phyloP scores from a whole-genome alignment of 768 basidiomycete species.

The Saitozyma podzolica region DNA sequence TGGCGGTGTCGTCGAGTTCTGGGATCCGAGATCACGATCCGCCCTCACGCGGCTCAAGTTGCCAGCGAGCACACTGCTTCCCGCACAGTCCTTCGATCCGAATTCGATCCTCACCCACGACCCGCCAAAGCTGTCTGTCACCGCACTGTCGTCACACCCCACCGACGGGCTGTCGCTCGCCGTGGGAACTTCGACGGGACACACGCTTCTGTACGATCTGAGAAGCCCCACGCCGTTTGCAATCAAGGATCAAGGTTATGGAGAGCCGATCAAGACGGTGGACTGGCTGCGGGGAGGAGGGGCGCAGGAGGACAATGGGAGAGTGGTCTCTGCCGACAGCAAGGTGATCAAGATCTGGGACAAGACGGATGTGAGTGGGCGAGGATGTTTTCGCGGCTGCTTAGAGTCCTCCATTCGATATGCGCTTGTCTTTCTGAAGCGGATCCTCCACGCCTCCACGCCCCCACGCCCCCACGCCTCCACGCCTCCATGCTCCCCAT shows the following conservation, averaged over 20 bases:
- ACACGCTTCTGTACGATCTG: conserved; percentile 91
- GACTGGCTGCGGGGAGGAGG: conserved; percentile 77
- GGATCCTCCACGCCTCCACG: no score
- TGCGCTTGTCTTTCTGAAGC: not conserved
- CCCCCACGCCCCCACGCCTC: no score
- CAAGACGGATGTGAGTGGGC: conserved; percentile 60
- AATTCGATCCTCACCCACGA: conserved; percentile 20
- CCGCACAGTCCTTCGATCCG: conserved; percentile 27
- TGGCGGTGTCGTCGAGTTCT: conserved; percentile 81
- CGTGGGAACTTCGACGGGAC: conserved; percentile 90
- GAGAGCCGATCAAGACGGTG: conserved; percentile 79
- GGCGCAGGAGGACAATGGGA: conserved; percentile 77
- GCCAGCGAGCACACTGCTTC: conserved; percentile 43
- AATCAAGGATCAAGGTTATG: conserved; percentile 94
- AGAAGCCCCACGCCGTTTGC: conserved; percentile 80
- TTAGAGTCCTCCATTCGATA: not conserved
- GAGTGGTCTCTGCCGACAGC: conserved; percentile 88
- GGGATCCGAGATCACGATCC: conserved; percentile 86
- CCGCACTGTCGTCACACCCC: conserved; percentile 75
- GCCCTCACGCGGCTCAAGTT: conserved; percentile 52
- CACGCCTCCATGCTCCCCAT: not conserved
- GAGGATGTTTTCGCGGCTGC: no score
- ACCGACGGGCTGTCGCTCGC: conserved; percentile 90
- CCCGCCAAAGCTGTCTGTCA: conserved; percentile 62
- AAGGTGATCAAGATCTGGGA: conserved; percentile 99